phyloP scores from a whole-genome alignment of 176 grass and related monocot species.

The Bothriochloa decipiens region DNA sequence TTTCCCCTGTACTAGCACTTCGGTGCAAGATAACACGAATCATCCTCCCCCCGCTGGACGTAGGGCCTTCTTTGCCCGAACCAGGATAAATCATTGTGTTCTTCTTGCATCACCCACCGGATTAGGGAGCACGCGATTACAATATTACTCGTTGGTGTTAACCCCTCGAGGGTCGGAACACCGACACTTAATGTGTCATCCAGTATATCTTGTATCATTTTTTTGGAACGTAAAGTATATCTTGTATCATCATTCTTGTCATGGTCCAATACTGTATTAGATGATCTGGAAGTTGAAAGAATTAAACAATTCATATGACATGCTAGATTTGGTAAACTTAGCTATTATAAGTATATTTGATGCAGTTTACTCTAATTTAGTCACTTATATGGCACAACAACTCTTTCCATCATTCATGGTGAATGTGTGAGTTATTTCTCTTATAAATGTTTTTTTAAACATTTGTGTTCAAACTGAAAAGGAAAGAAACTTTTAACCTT shows the following conservation, averaged over 20 bases:
- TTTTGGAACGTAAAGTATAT: no score
- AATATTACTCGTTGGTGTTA: no score
- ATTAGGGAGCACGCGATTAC: no score
- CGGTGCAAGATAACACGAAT: no score
- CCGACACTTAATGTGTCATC: no score
- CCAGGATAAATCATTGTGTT: no score
- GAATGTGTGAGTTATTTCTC: neutral
- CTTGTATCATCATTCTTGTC: neutral
- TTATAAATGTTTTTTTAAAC: neutral
- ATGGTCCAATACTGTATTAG: neutral
- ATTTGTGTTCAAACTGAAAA: conserved; percentile 9
- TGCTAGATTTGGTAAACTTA: conserved; percentile 16
- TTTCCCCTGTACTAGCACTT: no score
- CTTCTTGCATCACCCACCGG: no score
- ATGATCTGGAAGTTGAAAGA: neutral
- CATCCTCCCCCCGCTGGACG: no score
- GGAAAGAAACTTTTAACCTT: conserved; percentile 1
- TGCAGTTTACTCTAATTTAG: conserved; percentile 22
- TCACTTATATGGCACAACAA: conserved; percentile 6
- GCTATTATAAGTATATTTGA: neutral
- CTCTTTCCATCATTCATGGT: neutral
- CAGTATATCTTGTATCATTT: neutral
- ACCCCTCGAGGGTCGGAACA: no score
- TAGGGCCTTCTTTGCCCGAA: no score
- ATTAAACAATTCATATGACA: neutral